A percentile compares a stretch with the other conserved stretches of the same genome.
phyloP scores from a whole-genome alignment of 169 alveolate species.

The Babesia bigemina region DNA sequence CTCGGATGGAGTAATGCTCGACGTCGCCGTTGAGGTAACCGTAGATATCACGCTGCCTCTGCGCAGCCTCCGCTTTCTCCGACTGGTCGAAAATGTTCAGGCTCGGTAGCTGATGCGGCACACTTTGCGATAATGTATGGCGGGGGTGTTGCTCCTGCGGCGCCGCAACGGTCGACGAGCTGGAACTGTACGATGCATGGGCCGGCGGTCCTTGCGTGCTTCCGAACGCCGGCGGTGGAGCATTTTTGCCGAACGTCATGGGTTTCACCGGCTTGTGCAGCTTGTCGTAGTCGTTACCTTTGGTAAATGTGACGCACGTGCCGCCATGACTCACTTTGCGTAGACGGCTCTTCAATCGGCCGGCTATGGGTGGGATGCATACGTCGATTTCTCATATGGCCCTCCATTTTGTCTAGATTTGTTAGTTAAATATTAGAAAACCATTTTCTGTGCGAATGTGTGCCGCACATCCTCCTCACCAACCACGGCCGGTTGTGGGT shows the following conservation, averaged over 20 bases:
- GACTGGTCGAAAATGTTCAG: not conserved
- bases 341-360: not conserved
- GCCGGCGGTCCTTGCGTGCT: not conserved
- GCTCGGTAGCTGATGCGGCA: not conserved
- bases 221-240: conserved; percentile 11
- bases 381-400: conserved; percentile 8
- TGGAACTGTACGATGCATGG: no score
- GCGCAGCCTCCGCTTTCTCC: not conserved
- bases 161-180: no score
- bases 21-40: conserved; percentile 5
- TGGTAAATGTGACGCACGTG: not conserved
- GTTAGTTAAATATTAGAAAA: not conserved
- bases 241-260: not conserved
- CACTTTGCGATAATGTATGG: not conserved
- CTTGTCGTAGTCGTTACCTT: not conserved
- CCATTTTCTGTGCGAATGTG: not conserved
- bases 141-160: no score
- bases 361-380: conserved; percentile 12
- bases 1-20: conserved; percentile 5
- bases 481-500: no score
- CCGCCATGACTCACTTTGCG: not conserved
- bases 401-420: not conserved
- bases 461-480: not conserved
- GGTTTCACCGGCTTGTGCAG: not conserved
- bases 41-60: not conserved